phyloP scores from a whole-genome alignment of 768 basidiomycete species.

The Pleurotus pulmonarius region DNA sequence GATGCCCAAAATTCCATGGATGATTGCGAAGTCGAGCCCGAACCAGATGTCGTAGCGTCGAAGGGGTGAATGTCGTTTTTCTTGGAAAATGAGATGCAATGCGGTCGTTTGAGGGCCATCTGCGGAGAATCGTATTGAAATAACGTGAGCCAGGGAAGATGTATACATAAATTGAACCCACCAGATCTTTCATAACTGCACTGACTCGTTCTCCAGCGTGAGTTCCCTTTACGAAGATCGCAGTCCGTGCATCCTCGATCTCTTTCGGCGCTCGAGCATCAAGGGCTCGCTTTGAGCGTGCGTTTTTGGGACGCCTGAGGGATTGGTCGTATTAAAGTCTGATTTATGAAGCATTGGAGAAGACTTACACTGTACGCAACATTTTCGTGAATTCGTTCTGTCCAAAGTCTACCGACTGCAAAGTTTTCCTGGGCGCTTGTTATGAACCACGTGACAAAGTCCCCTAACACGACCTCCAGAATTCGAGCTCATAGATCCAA shows the following conservation, averaged over 20 bases:
- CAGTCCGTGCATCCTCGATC: conserved; percentile 82
- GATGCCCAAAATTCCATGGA: conserved; percentile 90
- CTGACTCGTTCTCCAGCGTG: conserved; percentile 81
- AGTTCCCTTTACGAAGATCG: conserved; percentile 87
- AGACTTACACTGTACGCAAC: conserved; percentile 16
- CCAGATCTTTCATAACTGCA: conserved; percentile 84
- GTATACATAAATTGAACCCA: conserved; percentile 31
- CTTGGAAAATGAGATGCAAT: conserved; percentile 90
- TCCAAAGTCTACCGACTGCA: too few species aligned
- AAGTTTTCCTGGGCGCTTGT: too few species aligned
- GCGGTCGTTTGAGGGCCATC: conserved; percentile 93
- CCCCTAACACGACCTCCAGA: too few species aligned
- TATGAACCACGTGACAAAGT: too few species aligned
- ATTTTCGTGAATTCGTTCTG: neutral
- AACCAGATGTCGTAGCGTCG: conserved; percentile 48
- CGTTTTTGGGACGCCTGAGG: conserved; percentile 90
- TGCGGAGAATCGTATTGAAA: conserved; percentile 23
- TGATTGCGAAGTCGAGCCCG: conserved; percentile 30
- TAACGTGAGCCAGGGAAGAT: neutral
- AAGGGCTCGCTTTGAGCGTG: conserved; percentile 86
- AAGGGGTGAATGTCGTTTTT: conserved; percentile 92
- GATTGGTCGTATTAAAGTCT: neutral
- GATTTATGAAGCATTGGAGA: neutral
- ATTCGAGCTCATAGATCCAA: too few species aligned
- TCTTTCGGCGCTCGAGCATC: conserved; percentile 87